Evolutionary conservation across 2,329 filamentous ascomycete genomes (phyloP).

Genomic region (Botrytis elliptica): DNA sequence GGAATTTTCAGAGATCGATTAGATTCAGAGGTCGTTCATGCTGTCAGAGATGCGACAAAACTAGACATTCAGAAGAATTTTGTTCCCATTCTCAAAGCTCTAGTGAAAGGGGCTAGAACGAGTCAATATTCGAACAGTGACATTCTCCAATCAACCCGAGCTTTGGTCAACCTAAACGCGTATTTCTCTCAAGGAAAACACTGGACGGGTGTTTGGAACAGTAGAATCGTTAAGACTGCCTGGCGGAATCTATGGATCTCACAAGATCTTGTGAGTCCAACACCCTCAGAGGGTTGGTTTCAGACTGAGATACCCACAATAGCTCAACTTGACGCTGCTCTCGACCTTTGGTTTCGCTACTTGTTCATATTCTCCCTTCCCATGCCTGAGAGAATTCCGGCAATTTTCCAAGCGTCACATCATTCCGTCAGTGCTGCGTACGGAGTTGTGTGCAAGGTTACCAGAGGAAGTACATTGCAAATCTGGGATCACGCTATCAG

Average conservation of each 20-base stretch:
- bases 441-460: constrained; percentile 61
- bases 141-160: constrained; percentile 42
- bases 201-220: constrained; percentile 49
- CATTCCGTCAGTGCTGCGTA: constrained; percentile 61
- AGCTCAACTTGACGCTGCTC: constrained; percentile 46
- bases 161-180: constrained; percentile 33
- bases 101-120: constrained; percentile 51
- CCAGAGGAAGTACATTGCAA: constrained; percentile 57
- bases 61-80: constrained; percentile 53
- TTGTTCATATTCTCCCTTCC: constrained; percentile 50
- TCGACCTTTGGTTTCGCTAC: constrained; percentile 48
- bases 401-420: constrained; percentile 63
- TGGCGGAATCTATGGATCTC: constrained; percentile 49
- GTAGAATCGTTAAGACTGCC: constrained; percentile 46
- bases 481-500: constrained; percentile 65
- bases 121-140: constrained; percentile 47
- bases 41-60: constrained; percentile 43
- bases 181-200: constrained; percentile 43
- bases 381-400: constrained; percentile 45
- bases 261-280: constrained; percentile 45
- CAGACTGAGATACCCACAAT: constrained; percentile 47
- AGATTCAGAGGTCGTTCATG: constrained; percentile 48
- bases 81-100: constrained; percentile 50
- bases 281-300: constrained; percentile 46
- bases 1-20: constrained; percentile 50